Evolutionary conservation across 2,329 filamentous ascomycete species (phyloP), one percentile per base, ranked within the genome.

Genomic region (Penicillium sp.): DNA sequence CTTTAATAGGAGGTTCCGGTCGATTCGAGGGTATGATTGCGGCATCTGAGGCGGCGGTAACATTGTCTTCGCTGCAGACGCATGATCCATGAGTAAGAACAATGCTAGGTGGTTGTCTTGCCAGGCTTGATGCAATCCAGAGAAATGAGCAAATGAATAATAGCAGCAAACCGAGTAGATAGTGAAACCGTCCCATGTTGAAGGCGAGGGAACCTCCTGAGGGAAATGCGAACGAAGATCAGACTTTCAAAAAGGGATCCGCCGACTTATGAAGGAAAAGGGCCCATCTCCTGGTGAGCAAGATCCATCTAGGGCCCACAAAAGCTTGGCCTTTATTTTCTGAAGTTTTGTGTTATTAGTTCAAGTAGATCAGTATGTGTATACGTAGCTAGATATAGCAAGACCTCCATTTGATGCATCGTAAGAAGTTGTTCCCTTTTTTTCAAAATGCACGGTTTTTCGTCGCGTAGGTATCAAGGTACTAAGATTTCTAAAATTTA

Each of bases 131-230:
- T 19, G 50, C 49, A 12, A 60, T 39, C 60, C 58, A 60, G 5
- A 61, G 13, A 13, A 53, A 44, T 17, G 53, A 54, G 13, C 31
- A 42, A 8, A 60, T 35, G 10, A 52, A 58, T 21, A 52, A 38
- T 21, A 57, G 21, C 17, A 61, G 23, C 12, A 60, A 25, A n/a
- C 47, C 54, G 10, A 60, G 25, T 27, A 61, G 38, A 23, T 57
- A 55, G 36, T 61, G 58, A 31, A 44, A 54, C 8, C 52, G 44
- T 19, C 42, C 41, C 59, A 61, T 60, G 17, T 38, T 39, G 41
- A 36, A 19, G 29, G 38, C n/a, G 42, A 29, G 8, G n/a, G n/a
- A 13, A 17, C 29, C 21, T 25, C 15, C 29, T 15, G 21, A 19
- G 15, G 2, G 19, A 2, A 39, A 29, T 10, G 4, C 17, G 41